phyloP scores from a whole-genome alignment of 371 early-diverging fungal species.

The Choanephora cucurbitarum region DNA sequence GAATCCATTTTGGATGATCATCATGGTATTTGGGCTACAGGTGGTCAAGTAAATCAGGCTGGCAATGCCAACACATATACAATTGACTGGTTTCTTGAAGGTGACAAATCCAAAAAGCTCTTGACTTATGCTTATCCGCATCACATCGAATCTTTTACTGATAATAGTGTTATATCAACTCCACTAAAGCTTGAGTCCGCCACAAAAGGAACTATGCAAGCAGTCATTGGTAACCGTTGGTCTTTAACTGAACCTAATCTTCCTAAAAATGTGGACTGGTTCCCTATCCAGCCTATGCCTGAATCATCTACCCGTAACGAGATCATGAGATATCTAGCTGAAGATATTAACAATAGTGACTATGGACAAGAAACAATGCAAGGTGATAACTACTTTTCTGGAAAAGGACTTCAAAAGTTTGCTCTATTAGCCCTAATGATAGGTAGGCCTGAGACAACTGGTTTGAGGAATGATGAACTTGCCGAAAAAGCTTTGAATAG shows the following conservation, averaged over 20 bases:
- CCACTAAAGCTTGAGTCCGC: conserved; percentile 41
- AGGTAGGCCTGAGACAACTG: conserved; percentile 49
- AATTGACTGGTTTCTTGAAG: conserved; percentile 49
- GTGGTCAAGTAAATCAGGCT: conserved; percentile 31
- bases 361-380: conserved; percentile 40
- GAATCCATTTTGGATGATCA: conserved; percentile 46
- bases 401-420: conserved; percentile 70
- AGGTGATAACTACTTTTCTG: conserved; percentile 71
- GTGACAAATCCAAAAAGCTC: conserved; percentile 24
- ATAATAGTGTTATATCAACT: conserved; percentile 17
- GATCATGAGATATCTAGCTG: conserved; percentile 35
- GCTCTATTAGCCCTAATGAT: conserved; percentile 66
- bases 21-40: conserved; percentile 53
- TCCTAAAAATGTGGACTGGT: conserved; percentile 33
- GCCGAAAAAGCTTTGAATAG: conserved; percentile 39
- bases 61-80: conserved; percentile 31
- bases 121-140: conserved; percentile 61
- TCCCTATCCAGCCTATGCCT: conserved; percentile 41
- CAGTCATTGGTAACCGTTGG: conserved; percentile 63
- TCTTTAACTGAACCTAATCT: conserved; percentile 49
- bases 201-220: conserved; percentile 70
- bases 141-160: conserved; percentile 44
- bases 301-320: conserved; percentile 33
- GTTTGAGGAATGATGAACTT: conserved; percentile 42
- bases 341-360: conserved; percentile 44